Percentiles rank a stretch among this genome's conserved stretches.
Conservation (phyloP, 345 rosid species). For the Carallia pectinifolia region DNA sequence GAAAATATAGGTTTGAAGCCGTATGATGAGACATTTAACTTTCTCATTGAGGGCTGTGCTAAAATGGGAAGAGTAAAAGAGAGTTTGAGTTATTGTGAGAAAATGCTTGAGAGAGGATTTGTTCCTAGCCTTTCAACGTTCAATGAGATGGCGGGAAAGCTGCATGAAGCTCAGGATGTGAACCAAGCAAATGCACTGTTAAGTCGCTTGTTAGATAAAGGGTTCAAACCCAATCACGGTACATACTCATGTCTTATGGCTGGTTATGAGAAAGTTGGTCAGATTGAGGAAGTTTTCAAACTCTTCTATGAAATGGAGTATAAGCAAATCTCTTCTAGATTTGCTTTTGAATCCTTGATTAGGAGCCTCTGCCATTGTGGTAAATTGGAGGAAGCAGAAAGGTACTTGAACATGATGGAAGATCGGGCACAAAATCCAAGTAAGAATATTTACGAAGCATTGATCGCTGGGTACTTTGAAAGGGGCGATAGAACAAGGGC, state of each 20-base stretch:
- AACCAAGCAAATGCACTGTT: constrained; percentile 44
- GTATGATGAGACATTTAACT: constrained; percentile 53
- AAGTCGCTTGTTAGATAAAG: constrained; percentile 49
- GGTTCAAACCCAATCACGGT: constrained; percentile 46
- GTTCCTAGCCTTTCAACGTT: constrained; percentile 50
- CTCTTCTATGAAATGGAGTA: constrained; percentile 72
- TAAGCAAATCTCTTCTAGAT: constrained; percentile 41
- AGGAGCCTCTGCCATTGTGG: constrained; percentile 46
- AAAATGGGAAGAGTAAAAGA: constrained; percentile 44
- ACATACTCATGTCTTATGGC: constrained; percentile 49
- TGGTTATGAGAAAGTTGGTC: constrained; percentile 44
- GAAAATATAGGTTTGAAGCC: constrained; percentile 44
- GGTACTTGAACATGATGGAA: constrained; percentile 47
- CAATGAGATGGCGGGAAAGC: constrained; percentile 48
- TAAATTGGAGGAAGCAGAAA: constrained; percentile 52
- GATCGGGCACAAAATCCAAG: constrained; percentile 31
- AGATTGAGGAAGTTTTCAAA: constrained; percentile 56
- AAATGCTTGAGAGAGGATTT: constrained; percentile 48
- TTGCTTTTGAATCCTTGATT: constrained; percentile 44
- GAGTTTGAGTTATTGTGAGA: constrained; percentile 42
- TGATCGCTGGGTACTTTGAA: constrained; percentile 30
- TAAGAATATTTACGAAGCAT: constrained; percentile 37
- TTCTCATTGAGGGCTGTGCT: constrained; percentile 51
- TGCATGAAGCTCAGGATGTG: constrained; percentile 38
- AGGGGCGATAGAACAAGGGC: constrained; percentile 38